A percentile compares a stretch with the other conserved stretches of the same genome.
These are phyloP conservation scores for Volvox carteri DNA, from an alignment of 163 green algal genomes.

Conservation along the genomic window DNA sequence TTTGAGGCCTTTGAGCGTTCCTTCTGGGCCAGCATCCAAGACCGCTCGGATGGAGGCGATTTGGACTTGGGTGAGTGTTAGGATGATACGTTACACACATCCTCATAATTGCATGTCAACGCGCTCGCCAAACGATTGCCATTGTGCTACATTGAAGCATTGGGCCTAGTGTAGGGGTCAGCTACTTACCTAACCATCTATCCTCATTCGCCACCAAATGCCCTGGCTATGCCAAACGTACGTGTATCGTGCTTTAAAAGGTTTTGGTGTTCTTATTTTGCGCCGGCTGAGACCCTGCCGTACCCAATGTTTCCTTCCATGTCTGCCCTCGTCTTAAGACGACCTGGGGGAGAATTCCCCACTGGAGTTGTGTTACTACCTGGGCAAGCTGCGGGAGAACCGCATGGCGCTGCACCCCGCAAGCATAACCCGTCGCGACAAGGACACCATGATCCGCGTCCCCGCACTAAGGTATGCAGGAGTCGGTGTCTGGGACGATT, in stretches of 20 bases:
- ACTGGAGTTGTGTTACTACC: conserved; percentile 54
- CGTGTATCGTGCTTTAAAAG: no score
- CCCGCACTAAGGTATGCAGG: conserved; percentile 29
- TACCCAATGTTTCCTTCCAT: neutral
- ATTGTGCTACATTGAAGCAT: no score
- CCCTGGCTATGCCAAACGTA: no score
- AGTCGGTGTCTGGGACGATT: neutral
- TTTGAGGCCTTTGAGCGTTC: conserved; percentile 32
- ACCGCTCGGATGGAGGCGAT: conserved; percentile 17
- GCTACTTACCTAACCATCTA: no score
- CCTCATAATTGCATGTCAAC: no score
- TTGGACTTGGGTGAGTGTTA: conserved; percentile 51
- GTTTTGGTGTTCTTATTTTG: no score
- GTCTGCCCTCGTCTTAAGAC: conserved; percentile 21
- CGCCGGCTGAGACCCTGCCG: no score
- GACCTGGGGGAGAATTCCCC: conserved; percentile 21
- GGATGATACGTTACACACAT: no score
- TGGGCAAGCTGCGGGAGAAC: conserved; percentile 45
- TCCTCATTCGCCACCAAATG: no score
- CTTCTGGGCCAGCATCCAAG: conserved; percentile 38
- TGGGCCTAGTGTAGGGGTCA: no score
- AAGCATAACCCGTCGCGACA: neutral
- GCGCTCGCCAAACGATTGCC: no score
- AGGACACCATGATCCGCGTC: conserved; percentile 35
- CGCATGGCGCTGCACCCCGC: neutral